Base-by-base conservation (phyloP, 2,329 filamentous ascomycete species). In the Cercospora beticola region DNA sequence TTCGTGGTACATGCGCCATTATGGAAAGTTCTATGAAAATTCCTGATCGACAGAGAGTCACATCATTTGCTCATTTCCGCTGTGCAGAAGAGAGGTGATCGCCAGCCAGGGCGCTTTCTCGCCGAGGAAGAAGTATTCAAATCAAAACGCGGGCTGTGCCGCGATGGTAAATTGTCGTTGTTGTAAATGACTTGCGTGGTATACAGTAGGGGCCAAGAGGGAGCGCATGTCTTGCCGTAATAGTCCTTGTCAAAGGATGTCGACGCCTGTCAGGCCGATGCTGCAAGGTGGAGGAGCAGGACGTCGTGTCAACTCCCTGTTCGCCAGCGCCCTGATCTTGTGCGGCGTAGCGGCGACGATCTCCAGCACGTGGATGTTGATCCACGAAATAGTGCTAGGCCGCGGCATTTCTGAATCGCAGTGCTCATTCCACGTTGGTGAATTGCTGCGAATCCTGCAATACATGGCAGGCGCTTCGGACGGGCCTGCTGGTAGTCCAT, bases 241-340 rank as follows among this genome's bases (percentile, higher is more conserved):
- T 52, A 12, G 46, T 12, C 21, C 46, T 52, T 52, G 46, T 52
- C 46, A 52, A 52, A 68, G 61, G 52, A 60, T 64, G 40, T 56
- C 31, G 56, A 62, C 18, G 46, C 33, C 54, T 31, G 63, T 65
- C 33, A 26, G 16, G 49, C 49, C 59, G 21, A 31, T 57, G n/a
- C 57, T 62, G 66, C 66, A 26, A 28, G 31, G 57, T 62, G 62
- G 62, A 68, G 66, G 66, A 68, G 66, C 33, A 31, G 33, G 23
- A 36, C 21, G 64, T 68, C 66, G 66, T 68, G 66, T 68, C 66
- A 64, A 10, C 18, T n/a, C 58, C 62, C 58, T 62, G 62, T 65
- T 68, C 66, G 66, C 60, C 66, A 57, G 61, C 28, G 30, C 40
- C 16, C 26, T 60, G 61, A 68, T 64, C 61, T 36, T 18, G 60